These are phyloP conservation scores for Fusarium foetens DNA, from an alignment of 2,329 filamentous ascomycete species.

Conservation along the genomic window DNA sequence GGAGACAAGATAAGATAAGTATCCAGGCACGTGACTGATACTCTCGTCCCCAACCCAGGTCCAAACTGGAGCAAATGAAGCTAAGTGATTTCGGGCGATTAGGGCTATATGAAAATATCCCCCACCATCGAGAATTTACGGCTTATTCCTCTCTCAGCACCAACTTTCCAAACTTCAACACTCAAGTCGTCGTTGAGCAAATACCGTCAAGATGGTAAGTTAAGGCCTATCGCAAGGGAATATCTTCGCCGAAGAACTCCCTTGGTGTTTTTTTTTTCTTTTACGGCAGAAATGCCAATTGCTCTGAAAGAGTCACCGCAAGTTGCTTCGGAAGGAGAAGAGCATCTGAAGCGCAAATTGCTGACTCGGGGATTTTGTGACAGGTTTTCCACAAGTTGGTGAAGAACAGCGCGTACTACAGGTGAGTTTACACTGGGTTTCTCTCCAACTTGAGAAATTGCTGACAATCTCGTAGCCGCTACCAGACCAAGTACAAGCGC, in stretches of 20 bases:
- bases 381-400: conserved; percentile 93
- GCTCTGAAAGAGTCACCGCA: conserved; percentile 81
- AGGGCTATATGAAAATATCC: conserved; percentile 55
- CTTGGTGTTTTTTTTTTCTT: conserved; percentile 43
- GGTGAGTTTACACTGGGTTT: conserved; percentile 66
- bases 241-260: conserved; percentile 18
- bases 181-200: conserved; percentile 56
- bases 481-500: conserved; percentile 99
- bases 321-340: conserved; percentile 91
- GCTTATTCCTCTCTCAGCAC: conserved; percentile 42
- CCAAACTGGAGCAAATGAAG: conserved; percentile 33
- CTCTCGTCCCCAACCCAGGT: conserved; percentile 56
- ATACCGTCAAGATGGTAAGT: conserved; percentile 77
- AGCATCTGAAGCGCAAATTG: conserved; percentile 98
- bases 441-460: not conserved
- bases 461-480: conserved; percentile 73
- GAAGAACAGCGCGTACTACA: conserved; percentile 99
- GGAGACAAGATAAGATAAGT: conserved; percentile 16
- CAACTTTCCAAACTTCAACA: conserved; percentile 51
- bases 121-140: conserved; percentile 52
- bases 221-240: conserved; percentile 52
- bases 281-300: conserved; percentile 58
- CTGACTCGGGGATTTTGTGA: conserved; percentile 81
- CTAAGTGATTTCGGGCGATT: conserved; percentile 45
- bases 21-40: conserved; percentile 37